Conservation (phyloP, 495 filamentous ascomycete species). For the Podospora didyma region DNA sequence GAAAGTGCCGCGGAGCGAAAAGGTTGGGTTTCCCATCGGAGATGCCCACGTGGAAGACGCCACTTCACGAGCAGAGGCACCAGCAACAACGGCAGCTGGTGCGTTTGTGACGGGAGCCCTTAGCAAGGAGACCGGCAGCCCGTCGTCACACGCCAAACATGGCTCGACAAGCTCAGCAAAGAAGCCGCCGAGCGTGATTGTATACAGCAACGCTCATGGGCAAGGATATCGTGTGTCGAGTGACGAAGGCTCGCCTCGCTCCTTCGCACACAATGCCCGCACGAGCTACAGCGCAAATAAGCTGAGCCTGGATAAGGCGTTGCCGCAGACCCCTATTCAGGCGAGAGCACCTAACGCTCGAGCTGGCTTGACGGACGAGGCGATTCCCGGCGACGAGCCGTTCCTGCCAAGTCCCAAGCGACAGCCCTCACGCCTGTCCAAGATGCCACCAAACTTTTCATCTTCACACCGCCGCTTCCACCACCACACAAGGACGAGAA, state of each 20-base stretch:
- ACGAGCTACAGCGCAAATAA: slow-evolving; percentile 16
- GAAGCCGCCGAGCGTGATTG: slow-evolving; percentile 43
- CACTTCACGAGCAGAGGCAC: slow-evolving; percentile 3
- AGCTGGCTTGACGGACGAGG: slow-evolving; percentile 45
- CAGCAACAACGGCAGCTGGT: not conserved
- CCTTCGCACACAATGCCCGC: slow-evolving; percentile 12
- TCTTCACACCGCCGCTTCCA: slow-evolving; percentile 19
- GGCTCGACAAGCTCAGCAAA: slow-evolving; percentile 34
- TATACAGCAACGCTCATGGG: slow-evolving; percentile 35
- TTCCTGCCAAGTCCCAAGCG: slow-evolving; percentile 38
- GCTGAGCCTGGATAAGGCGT: slow-evolving; percentile 34
- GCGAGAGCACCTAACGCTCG: slow-evolving; percentile 46
- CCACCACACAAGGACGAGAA: slow-evolving; percentile 30
- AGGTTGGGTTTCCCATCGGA: slow-evolving; percentile 11
- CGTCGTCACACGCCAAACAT: slow-evolving; percentile 32
- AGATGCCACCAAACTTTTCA: slow-evolving; percentile 28
- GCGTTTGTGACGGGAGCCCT: slow-evolving; percentile 1
- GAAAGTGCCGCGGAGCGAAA: slow-evolving; percentile 33
- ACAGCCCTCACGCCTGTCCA: slow-evolving; percentile 40
- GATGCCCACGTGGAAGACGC: slow-evolving; percentile 19
- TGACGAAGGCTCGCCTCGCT: slow-evolving; percentile 34
- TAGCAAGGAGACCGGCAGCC: slow-evolving; percentile 19
- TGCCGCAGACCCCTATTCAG: slow-evolving; percentile 41
- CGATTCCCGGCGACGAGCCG: slow-evolving; percentile 44
- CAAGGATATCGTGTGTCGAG: slow-evolving; percentile 25